These are phyloP conservation scores for Gaeumannomyces tritici DNA, from an alignment of 2,329 filamentous ascomycete genomes.

Conservation along the genomic window DNA sequence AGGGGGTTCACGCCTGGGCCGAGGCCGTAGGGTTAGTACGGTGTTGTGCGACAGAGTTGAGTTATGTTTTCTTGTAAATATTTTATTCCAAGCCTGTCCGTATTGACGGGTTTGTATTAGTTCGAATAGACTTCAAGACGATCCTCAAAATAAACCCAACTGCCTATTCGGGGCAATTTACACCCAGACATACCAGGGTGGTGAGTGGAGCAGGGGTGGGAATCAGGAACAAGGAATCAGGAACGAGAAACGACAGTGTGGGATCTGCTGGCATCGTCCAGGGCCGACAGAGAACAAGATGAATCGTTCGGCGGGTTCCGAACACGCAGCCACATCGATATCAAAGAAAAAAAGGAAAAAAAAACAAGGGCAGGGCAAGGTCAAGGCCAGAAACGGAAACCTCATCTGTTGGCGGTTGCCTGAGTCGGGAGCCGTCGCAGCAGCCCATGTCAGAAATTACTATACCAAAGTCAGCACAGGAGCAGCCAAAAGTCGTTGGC, in stretches of 20 bases:
- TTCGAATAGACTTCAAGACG: background rate
- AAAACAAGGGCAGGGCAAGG: too few relatives aligned
- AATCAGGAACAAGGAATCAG: background rate
- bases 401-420: background rate
- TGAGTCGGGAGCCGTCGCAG: background rate
- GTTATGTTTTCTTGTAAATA: background rate
- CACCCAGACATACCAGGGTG: background rate
- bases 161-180: background rate
- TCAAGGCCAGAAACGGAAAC: background rate
- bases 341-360: too few relatives aligned
- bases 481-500: background rate
- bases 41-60: background rate
- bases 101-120: background rate
- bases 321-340: background rate
- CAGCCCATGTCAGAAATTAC: too few relatives aligned
- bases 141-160: background rate
- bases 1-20: background rate
- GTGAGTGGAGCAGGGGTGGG: background rate
- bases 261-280: background rate
- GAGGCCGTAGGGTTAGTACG: background rate
- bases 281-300: background rate
- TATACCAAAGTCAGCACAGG: too few relatives aligned
- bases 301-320: background rate
- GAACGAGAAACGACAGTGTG: background rate
- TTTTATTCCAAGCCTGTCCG: background rate